These are phyloP conservation scores for Taphrina wiesneri DNA, from an alignment of 1,139 yeast genomes.

Conservation along the genomic window DNA sequence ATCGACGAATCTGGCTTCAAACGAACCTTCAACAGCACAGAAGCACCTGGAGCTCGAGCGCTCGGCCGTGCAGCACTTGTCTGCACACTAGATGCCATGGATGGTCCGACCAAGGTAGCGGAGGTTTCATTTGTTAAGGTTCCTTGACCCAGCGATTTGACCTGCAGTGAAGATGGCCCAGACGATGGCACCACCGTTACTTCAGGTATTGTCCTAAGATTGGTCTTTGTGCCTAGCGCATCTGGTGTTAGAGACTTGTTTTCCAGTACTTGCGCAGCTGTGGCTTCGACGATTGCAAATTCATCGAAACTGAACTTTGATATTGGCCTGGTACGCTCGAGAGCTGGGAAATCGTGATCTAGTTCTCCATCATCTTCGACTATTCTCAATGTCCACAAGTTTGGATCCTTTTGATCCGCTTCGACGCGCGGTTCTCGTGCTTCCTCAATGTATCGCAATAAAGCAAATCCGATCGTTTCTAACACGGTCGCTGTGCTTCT, in stretches of 20 bases:
- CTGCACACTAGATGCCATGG: neutral
- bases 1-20: slow-evolving; percentile 21
- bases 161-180: slow-evolving; percentile 2
- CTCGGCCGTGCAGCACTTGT: slow-evolving; percentile 3
- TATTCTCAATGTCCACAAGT: slow-evolving; percentile 50
- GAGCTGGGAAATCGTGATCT: slow-evolving; percentile 53
- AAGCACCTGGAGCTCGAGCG: slow-evolving; percentile 34
- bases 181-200: slow-evolving; percentile 2
- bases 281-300: slow-evolving; percentile 51
- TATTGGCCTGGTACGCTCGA: slow-evolving; percentile 49
- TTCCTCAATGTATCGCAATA: slow-evolving; percentile 45
- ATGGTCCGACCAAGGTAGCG: neutral
- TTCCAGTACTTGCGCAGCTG: slow-evolving; percentile 18
- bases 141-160: neutral
- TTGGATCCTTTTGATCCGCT: slow-evolving; percentile 45
- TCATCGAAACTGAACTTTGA: slow-evolving; percentile 52
- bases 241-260: slow-evolving; percentile 5
- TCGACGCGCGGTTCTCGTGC: slow-evolving; percentile 44
- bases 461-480: slow-evolving; percentile 50
- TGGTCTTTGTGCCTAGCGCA: neutral
- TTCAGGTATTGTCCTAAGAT: slow-evolving; percentile 5
- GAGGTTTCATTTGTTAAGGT: neutral
- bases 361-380: slow-evolving; percentile 54
- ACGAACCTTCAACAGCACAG: slow-evolving; percentile 23
- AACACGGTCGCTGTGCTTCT: slow-evolving; percentile 48